Percentiles rank a stretch among this genome's conserved stretches.
These are phyloP conservation scores for Magnolia changhungtana DNA, from an alignment of 164 flowering plant genomes.

Conservation along the genomic window DNA sequence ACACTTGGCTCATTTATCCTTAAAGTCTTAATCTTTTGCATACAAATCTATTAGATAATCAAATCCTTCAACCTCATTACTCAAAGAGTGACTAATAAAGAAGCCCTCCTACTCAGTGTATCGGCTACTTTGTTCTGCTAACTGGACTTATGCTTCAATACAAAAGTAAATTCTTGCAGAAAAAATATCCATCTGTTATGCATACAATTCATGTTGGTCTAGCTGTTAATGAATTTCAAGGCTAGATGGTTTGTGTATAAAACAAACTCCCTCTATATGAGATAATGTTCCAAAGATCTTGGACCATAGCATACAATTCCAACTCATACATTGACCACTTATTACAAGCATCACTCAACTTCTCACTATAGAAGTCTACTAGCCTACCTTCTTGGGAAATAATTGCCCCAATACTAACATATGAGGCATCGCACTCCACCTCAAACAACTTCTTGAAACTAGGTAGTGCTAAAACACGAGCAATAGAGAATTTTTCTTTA, in stretches of 20 bases:
- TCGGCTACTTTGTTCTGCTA: neutral
- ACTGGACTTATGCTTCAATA: neutral
- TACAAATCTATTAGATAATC: too few relatives aligned
- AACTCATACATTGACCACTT: neutral
- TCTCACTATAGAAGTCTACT: slow-evolving; percentile 2
- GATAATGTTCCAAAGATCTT: neutral
- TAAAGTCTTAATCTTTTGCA: too few relatives aligned
- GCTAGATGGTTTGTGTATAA: neutral
- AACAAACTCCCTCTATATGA: neutral
- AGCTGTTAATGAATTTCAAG: neutral
- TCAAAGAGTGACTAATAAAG: neutral
- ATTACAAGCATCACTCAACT: neutral
- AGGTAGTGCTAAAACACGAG: neutral
- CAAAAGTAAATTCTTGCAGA: slow-evolving; percentile 1
- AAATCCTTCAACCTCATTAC: too few relatives aligned
- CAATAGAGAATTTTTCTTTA: neutral
- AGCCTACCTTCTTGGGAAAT: neutral
- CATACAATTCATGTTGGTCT: neutral
- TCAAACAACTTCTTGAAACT: neutral
- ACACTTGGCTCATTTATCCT: too few relatives aligned
- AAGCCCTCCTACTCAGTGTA: neutral
- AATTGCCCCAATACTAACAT: neutral
- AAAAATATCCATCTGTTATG: neutral
- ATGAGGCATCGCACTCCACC: neutral
- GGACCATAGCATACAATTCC: neutral